Percentiles rank a stretch among this genome's conserved stretches.
phyloP scores from a whole-genome alignment of 1,284 basidiomycete species.

The Tranzscheliella williamsii region DNA sequence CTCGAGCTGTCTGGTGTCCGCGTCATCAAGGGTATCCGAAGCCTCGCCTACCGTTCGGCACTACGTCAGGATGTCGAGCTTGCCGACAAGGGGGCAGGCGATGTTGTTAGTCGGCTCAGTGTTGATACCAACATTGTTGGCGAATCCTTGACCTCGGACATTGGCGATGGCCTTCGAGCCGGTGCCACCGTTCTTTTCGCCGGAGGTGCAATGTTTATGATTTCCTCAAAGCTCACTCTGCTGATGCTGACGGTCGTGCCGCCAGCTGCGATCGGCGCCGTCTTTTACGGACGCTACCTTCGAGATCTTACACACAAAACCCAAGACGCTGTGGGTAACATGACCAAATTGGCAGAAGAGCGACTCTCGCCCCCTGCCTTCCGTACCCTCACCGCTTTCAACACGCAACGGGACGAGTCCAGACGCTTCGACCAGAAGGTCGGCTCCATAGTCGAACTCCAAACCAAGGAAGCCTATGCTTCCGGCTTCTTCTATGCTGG shows the following conservation, averaged over 20 bases:
- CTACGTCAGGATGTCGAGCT: constrained; percentile 77
- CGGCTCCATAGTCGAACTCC: constrained; percentile 73
- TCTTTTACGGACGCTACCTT: constrained; percentile 92
- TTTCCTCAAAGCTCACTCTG: constrained; percentile 84
- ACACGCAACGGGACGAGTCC: constrained; percentile 73
- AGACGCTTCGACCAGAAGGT: constrained; percentile 67
- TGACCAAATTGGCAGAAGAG: constrained; percentile 86
- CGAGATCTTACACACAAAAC: constrained; percentile 88
- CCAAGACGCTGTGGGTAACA: constrained; percentile 89
- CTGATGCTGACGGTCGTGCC: constrained; percentile 94
- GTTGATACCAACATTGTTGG: constrained; percentile 93
- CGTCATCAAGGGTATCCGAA: constrained; percentile 85
- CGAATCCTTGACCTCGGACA: constrained; percentile 71
- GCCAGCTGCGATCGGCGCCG: constrained; percentile 90
- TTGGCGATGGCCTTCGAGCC: constrained; percentile 52
- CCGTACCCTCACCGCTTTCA: constrained; percentile 89
- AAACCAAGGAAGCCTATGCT: constrained; percentile 84
- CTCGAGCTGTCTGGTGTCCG: constrained; percentile 79
- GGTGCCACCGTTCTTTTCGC: constrained; percentile 50
- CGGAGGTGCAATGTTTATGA: constrained; percentile 95
- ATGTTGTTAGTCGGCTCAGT: constrained; percentile 86
- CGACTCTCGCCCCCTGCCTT: constrained; percentile 77
- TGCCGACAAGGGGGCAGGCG: constrained; percentile 89
- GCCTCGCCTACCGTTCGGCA: constrained; percentile 78
- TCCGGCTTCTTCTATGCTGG: constrained; percentile 84